A percentile compares a stretch with the other conserved stretches of the same genome.
phyloP scores from a whole-genome alignment of 2,329 filamentous ascomycete genomes.

The Aspergillus terreus region DNA sequence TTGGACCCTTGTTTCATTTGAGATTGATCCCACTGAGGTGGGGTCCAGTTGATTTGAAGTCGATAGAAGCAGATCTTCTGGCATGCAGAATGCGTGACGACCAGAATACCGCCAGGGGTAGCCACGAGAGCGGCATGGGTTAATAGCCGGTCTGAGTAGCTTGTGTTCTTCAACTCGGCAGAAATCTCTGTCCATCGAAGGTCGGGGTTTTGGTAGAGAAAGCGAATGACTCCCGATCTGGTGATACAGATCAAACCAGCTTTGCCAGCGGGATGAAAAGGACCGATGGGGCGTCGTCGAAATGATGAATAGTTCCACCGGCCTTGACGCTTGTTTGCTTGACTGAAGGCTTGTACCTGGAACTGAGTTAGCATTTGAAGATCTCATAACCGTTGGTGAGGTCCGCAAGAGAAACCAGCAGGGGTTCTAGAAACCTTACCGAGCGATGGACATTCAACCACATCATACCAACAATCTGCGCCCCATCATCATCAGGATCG shows the following conservation, averaged over 20 bases:
- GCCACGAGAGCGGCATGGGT: slow-evolving; percentile 74
- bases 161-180: slow-evolving; percentile 70
- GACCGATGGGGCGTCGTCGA: slow-evolving; percentile 63
- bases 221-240: slow-evolving; percentile 66
- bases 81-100: slow-evolving; percentile 49
- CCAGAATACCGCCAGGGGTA: slow-evolving; percentile 58
- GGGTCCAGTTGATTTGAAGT: slow-evolving; percentile 71
- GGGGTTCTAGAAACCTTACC: slow-evolving; percentile 19
- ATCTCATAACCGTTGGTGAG: not conserved
- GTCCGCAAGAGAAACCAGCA: not conserved
- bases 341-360: slow-evolving; percentile 47
- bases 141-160: slow-evolving; percentile 69
- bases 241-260: slow-evolving; percentile 75
- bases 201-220: slow-evolving; percentile 75
- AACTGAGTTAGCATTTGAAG: slow-evolving; percentile 19
- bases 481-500: slow-evolving; percentile 71
- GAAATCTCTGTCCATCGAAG: slow-evolving; percentile 67
- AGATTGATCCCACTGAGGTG: slow-evolving; percentile 52
- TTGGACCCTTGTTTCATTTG: slow-evolving; percentile 26
- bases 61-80: slow-evolving; percentile 72
- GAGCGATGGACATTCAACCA: slow-evolving; percentile 69
- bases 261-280: slow-evolving; percentile 64
- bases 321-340: slow-evolving; percentile 59
- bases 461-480: slow-evolving; percentile 75
- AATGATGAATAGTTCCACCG: slow-evolving; percentile 68